Evolutionary conservation across 2,329 filamentous ascomycete genomes (phyloP), one percentile per base, ranked within the genome.

Genomic region (Pseudogymnoascus sp.): DNA sequence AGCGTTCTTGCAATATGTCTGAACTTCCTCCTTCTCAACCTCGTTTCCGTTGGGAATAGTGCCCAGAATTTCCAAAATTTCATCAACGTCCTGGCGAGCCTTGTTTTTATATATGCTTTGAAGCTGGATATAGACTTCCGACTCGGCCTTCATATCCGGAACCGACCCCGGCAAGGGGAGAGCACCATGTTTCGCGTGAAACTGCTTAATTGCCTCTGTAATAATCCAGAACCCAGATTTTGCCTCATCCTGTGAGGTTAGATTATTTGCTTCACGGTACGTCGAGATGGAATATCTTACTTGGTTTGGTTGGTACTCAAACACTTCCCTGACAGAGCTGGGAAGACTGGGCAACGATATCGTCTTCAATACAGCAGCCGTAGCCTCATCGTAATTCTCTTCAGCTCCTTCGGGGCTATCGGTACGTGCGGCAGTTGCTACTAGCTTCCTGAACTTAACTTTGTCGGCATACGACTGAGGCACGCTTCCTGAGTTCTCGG

Each of bases 121-220:
- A 11, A 99, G 82, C 70, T 87, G 82, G 68, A 99, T 88, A 77
- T 99, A 99, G 66, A 96, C 89, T 63, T 82, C 85, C 3, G 93
- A 96, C 72, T 93, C 85, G 2, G 95, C 92, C 78, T 99, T 99
- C 95, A 99, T 99, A 74, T 99, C 95, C 1, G 96, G 95, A 1
- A 99, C 80, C 2, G 88, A 86, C 11, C 95, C 96, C 0, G 93
- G 88, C 0, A 99, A 80, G 14, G 95, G 95, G 4, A 99, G 81
- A 29, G 87, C 82, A 6, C 81, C 78, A 72, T 97, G 86, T 63
- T 85, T 85, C 8, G 83, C 75, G 74, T 93, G 87, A 75, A 99
- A 99, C 18, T 82, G 73, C 65, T 86, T 86, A 63, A 97, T 81
- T 0, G 93, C 93, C 63, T 86, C 82, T 7, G 90, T 89, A 68